Evolutionary conservation across 768 basidiomycete genomes (phyloP).

Genomic region (Pulveroboletus sp.): DNA sequence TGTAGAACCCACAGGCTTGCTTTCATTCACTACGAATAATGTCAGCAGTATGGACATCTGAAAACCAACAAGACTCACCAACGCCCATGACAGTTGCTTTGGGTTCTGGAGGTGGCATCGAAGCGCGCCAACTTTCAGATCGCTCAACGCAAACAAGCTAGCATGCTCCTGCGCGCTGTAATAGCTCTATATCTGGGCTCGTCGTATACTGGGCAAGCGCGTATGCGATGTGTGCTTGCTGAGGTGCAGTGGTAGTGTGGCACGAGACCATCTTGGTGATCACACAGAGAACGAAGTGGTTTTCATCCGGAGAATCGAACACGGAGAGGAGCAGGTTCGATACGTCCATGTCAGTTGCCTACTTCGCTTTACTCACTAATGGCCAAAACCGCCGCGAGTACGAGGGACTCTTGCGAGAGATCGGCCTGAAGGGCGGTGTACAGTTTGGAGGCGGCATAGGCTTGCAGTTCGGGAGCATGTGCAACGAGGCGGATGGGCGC

Average conservation of each 20-base stretch:
- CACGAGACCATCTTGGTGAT: constrained; percentile 89
- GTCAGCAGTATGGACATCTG: constrained; percentile 1
- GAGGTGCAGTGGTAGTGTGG: constrained; percentile 54
- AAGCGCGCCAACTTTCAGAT: constrained; percentile 80
- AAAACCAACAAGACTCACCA: constrained; percentile 46
- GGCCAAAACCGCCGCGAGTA: constrained; percentile 90
- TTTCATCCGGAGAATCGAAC: constrained; percentile 91
- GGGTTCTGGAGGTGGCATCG: constrained; percentile 98
- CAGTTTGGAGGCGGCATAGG: constrained; percentile 89
- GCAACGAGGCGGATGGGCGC: constrained; percentile 94
- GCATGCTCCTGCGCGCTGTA: constrained; percentile 94
- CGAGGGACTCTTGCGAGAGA: constrained; percentile 94
- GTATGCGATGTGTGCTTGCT: constrained; percentile 76
- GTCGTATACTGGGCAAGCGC: constrained; percentile 79
- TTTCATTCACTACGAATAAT: constrained; percentile 73
- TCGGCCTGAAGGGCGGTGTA: constrained; percentile 85
- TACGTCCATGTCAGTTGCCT: constrained; percentile 80
- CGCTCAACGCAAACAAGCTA: constrained; percentile 71
- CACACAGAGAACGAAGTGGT: constrained; percentile 85
- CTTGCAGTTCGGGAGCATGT: constrained; percentile 95
- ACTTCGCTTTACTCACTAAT: constrained; percentile 96
- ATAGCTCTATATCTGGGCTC: constrained; percentile 91
- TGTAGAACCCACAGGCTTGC: constrained; percentile 92
- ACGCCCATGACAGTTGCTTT: constrained; percentile 94
- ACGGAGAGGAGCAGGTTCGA: constrained; percentile 83